phyloP scores from a whole-genome alignment of 352 stramenopile genomes.

The Phytophthora lateralis region DNA sequence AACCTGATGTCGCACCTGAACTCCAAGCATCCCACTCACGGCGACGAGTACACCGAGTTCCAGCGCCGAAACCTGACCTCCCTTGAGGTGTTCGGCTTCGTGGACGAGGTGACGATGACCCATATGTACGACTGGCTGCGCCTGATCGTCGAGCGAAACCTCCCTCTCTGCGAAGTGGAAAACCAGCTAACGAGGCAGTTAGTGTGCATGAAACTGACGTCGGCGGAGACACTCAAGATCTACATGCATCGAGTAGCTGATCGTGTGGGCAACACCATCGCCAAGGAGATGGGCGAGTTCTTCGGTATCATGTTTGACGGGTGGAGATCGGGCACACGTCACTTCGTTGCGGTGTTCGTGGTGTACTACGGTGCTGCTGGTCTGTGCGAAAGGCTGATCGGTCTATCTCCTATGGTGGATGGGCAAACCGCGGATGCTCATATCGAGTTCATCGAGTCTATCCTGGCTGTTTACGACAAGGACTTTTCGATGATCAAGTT shows the following conservation, averaged over 20 bases:
- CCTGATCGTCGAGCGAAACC: slow-evolving; percentile 18
- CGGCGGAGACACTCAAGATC: slow-evolving; percentile 7
- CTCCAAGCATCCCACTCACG: slow-evolving; percentile 7
- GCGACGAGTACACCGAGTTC: slow-evolving; percentile 15
- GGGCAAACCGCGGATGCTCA: slow-evolving; percentile 19
- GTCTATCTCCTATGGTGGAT: slow-evolving; percentile 10
- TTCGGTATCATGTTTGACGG: slow-evolving; percentile 33
- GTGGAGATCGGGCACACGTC: slow-evolving; percentile 7
- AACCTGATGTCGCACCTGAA: slow-evolving; percentile 18
- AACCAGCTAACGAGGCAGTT: slow-evolving; percentile 16
- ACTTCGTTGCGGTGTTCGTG: slow-evolving; percentile 19
- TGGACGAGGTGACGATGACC: slow-evolving; percentile 19
- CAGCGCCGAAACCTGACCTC: slow-evolving; percentile 11
- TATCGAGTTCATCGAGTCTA: slow-evolving; percentile 8
- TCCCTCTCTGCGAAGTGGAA: slow-evolving; percentile 19
- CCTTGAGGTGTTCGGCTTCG: slow-evolving; percentile 23
- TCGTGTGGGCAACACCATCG: slow-evolving; percentile 7
- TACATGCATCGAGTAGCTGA: slow-evolving; percentile 9
- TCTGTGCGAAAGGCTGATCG: slow-evolving; percentile 8
- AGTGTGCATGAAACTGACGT: slow-evolving; percentile 8
- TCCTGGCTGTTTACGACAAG: slow-evolving; percentile 5
- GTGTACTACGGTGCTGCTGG: slow-evolving; percentile 7
- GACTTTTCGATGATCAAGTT: slow-evolving; percentile 4
- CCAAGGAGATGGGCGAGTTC: slow-evolving; percentile 10
- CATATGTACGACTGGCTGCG: slow-evolving; percentile 20